A percentile compares a stretch with the other conserved stretches of the same genome.
Conservation (phyloP, 305 asterid species). For the Plantago coronopus region DNA sequence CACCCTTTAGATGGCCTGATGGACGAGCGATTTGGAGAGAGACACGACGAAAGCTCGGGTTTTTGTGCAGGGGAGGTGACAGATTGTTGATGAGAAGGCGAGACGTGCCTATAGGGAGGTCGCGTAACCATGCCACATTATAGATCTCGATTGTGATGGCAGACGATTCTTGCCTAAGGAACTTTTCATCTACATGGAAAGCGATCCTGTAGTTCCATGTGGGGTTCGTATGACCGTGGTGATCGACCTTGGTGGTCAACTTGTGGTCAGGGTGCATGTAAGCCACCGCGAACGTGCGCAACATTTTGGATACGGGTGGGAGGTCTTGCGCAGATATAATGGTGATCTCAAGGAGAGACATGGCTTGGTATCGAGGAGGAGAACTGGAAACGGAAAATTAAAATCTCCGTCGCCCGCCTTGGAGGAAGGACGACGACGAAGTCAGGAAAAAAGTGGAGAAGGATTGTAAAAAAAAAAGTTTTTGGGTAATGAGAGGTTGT, state of each 20-base stretch:
- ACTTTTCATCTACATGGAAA: conserved; percentile 40
- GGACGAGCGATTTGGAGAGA: conserved; percentile 53
- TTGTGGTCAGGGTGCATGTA: conserved; percentile 49
- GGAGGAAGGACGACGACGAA: background rate
- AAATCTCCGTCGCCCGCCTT: background rate
- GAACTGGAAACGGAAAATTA: background rate
- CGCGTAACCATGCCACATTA: conserved; percentile 54
- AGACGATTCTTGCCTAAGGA: conserved; percentile 33
- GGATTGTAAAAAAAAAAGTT: background rate
- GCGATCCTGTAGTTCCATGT: conserved; percentile 53
- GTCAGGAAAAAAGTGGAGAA: background rate
- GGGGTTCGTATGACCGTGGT: conserved; percentile 53
- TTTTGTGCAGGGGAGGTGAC: conserved; percentile 29
- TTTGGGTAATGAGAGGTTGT: conserved; percentile 4
- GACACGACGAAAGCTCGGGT: conserved; percentile 31
- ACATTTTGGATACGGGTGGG: conserved; percentile 51
- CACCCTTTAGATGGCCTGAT: conserved; percentile 60
- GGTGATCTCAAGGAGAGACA: conserved; percentile 41
- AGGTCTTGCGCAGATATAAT: conserved; percentile 61
- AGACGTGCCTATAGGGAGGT: conserved; percentile 55
- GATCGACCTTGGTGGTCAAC: conserved; percentile 50
- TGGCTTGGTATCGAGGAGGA: background rate
- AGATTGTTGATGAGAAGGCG: conserved; percentile 37
- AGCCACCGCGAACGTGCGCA: conserved; percentile 56
- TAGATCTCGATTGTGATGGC: conserved; percentile 47